Evolutionary conservation across 169 alveolate species (phyloP).

Genomic region (Plasmodium fragile): DNA sequence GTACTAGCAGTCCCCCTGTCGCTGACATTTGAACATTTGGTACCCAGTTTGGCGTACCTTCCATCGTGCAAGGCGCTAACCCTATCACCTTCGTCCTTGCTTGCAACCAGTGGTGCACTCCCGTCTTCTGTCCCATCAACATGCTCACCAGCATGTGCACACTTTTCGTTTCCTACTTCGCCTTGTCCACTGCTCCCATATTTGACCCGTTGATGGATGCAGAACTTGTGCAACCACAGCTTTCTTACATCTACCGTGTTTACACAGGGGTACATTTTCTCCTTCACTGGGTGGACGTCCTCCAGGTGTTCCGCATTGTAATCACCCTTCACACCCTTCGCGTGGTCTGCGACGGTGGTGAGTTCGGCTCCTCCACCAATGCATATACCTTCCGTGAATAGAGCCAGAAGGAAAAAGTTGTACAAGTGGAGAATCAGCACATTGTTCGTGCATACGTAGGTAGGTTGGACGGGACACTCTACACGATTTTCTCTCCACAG

Average conservation of each 20-base stretch:
- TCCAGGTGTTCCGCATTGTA: neutral
- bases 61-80: neutral
- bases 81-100: neutral
- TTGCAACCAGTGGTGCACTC: neutral
- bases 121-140: neutral
- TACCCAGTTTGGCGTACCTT: neutral
- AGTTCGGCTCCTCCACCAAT: neutral
- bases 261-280: neutral
- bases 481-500: slow-evolving; percentile 55
- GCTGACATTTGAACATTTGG: neutral
- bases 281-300: no score
- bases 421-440: slow-evolving; percentile 49
- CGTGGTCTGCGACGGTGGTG: neutral
- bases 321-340: neutral
- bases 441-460: slow-evolving; percentile 30
- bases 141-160: neutral
- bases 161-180: neutral
- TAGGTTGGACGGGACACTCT: neutral
- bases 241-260: neutral
- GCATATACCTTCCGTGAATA: slow-evolving; percentile 62
- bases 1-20: neutral
- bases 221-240: neutral
- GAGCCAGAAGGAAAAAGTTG: slow-evolving; percentile 34
- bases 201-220: neutral
- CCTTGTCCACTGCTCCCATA: neutral